A percentile compares a stretch with the other conserved stretches of the same genome.
phyloP scores from a whole-genome alignment of 2,329 filamentous ascomycete genomes.

The Reticulascus tulasneorum region DNA sequence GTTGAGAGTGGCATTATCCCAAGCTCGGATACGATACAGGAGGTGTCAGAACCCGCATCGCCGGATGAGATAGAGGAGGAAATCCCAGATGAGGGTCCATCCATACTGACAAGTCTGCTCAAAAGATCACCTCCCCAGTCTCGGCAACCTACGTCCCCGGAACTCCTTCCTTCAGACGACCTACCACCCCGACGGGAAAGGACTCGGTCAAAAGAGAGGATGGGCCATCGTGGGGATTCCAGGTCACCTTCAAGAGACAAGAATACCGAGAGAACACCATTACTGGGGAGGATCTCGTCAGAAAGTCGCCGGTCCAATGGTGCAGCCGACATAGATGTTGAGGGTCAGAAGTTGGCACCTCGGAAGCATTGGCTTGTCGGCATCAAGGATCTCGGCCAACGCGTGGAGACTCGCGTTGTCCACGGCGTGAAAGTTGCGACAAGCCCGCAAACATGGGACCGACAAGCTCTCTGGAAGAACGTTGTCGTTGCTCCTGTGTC shows the following conservation, averaged over 20 bases:
- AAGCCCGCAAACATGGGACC: constrained; percentile 55
- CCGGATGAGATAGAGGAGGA: constrained; percentile 29
- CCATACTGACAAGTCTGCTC: constrained; percentile 46
- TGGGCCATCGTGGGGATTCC: constrained; percentile 9
- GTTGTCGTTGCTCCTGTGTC: constrained; percentile 63
- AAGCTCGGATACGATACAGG: constrained; percentile 51
- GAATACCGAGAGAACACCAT: constrained; percentile 42
- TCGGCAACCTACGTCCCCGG: constrained; percentile 18
- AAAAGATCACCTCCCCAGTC: constrained; percentile 44
- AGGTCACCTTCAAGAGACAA: constrained; percentile 15
- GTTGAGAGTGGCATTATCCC: constrained; percentile 13
- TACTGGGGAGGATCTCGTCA: constrained; percentile 34
- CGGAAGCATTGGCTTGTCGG: constrained; percentile 30
- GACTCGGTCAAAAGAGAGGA: constrained; percentile 1
- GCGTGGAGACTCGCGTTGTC: constrained; percentile 25
- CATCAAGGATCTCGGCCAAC: constrained; percentile 25
- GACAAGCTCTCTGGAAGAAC: constrained; percentile 58
- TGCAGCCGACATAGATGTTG: constrained; percentile 38
- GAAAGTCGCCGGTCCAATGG: constrained; percentile 19
- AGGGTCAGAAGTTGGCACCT: constrained; percentile 41
- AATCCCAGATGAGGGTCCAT: constrained; percentile 30
- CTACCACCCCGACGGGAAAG: constrained; percentile 15
- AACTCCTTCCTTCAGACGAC: too few species aligned
- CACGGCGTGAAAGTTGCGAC: constrained; percentile 20
- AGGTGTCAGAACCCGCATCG: constrained; percentile 56